These are phyloP conservation scores for Xylaria digitata DNA, from an alignment of 2,329 filamentous ascomycete species.

Conservation along the genomic window DNA sequence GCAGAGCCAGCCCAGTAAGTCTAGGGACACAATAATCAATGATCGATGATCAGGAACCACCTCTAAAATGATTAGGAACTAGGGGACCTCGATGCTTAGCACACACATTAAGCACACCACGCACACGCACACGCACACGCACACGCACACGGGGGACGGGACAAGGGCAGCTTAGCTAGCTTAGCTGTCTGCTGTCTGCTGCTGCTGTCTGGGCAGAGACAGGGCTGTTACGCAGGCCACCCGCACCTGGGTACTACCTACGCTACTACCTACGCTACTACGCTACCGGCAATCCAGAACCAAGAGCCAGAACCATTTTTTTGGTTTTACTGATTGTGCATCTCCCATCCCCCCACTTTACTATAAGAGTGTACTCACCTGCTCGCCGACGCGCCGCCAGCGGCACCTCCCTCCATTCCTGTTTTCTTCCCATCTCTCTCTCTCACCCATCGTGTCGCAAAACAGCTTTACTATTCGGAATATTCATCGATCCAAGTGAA, in stretches of 20 bases:
- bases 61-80: too few relatives aligned
- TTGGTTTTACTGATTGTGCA: constrained; percentile 64
- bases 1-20: too few relatives aligned
- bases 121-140: too few relatives aligned
- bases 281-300: not conserved
- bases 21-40: too few relatives aligned
- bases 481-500: constrained; percentile 43
- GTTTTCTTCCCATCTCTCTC: constrained; percentile 49
- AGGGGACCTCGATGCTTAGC: too few relatives aligned
- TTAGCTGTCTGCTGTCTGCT: too few relatives aligned
- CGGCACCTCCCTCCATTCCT: constrained; percentile 55
- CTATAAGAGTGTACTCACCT: constrained; percentile 71
- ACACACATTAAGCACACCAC: too few relatives aligned
- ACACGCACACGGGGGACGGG: too few relatives aligned
- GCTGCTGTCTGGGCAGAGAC: too few relatives aligned
- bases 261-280: too few relatives aligned
- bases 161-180: not conserved
- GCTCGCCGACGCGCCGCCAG: constrained; percentile 62
- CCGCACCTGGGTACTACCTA: constrained; percentile 22
- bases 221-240: constrained; percentile 35
- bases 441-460: constrained; percentile 43
- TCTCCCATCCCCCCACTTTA: constrained; percentile 59
- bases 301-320: constrained; percentile 6
- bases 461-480: constrained; percentile 36
- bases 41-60: too few relatives aligned